phyloP scores from a whole-genome alignment of 2,329 filamentous ascomycete genomes.

The Diaporthe ilicicola region DNA sequence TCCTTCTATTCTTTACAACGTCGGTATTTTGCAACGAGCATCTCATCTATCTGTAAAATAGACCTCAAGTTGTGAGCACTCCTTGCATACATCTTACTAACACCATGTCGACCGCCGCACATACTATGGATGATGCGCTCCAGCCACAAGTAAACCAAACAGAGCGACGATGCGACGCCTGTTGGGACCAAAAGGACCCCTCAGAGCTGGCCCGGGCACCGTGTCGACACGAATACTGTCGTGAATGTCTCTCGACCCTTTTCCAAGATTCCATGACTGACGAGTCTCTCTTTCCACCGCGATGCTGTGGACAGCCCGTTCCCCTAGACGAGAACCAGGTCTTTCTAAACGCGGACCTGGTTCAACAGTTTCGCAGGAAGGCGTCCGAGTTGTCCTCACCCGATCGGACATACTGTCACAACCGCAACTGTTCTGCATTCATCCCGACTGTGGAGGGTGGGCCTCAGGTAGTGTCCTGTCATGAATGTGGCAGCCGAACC shows the following conservation, averaged over 20 bases:
- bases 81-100: no score
- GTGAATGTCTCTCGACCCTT: not conserved
- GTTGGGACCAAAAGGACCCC: not conserved
- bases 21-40: no score
- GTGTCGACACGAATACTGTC: not conserved
- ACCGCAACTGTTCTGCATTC: not conserved
- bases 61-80: no score
- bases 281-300: not conserved
- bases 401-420: not conserved
- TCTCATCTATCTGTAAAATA: no score
- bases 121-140: not conserved
- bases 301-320: not conserved
- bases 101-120: no score
- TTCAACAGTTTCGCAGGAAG: not conserved
- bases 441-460: not conserved
- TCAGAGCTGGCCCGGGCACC: not conserved
- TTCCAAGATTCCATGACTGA: not conserved
- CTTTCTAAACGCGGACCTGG: not conserved
- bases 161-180: not conserved
- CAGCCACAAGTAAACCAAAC: not conserved
- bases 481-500: not conserved
- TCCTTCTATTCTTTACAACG: no score
- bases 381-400: not conserved
- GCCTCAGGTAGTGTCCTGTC: not conserved
- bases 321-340: not conserved